Conservation (phyloP, 2,329 filamentous ascomycete species). For the Claviceps cyperi region DNA sequence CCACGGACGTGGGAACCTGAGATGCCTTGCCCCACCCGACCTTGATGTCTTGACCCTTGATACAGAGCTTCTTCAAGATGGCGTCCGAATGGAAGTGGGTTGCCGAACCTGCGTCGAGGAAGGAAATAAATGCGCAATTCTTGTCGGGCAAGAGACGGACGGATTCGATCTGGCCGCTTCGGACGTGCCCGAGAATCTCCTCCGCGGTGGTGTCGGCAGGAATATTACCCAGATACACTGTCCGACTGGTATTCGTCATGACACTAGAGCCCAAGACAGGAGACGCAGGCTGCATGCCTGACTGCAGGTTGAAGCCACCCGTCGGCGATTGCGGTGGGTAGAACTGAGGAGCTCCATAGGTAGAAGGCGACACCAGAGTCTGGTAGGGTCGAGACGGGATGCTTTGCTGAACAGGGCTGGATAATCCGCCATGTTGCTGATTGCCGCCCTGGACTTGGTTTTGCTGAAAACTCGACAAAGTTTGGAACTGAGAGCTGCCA, state of each 20-base stretch:
- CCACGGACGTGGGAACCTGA: conserved; percentile 91
- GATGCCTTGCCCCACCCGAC: conserved; percentile 99
- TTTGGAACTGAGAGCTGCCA: conserved; percentile 82
- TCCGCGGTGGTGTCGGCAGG: conserved; percentile 95
- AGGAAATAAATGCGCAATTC: conserved; percentile 99
- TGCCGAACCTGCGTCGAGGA: conserved; percentile 91
- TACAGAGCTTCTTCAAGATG: conserved; percentile 97
- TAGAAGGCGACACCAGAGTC: conserved; percentile 71
- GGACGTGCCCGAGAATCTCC: conserved; percentile 89
- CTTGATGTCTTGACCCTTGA: conserved; percentile 98
- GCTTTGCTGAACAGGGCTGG: conserved; percentile 61
- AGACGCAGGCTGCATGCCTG: conserved; percentile 50
- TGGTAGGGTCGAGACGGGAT: conserved; percentile 77
- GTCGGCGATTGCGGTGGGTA: conserved; percentile 83
- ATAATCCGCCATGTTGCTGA: conserved; percentile 44
- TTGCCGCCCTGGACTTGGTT: conserved; percentile 30
- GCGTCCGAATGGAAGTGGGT: conserved; percentile 99
- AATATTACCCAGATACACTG: conserved; percentile 95
- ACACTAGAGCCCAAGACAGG: conserved; percentile 67
- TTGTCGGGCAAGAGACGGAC: conserved; percentile 92
- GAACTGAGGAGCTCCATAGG: conserved; percentile 68
- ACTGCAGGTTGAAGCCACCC: conserved; percentile 48
- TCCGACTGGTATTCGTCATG: conserved; percentile 82
- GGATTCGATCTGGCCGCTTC: conserved; percentile 98
- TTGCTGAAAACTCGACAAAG: conserved; percentile 61